These are phyloP conservation scores for Torulaspora globosa DNA, from an alignment of 1,139 yeast genomes.

Conservation along the genomic window DNA sequence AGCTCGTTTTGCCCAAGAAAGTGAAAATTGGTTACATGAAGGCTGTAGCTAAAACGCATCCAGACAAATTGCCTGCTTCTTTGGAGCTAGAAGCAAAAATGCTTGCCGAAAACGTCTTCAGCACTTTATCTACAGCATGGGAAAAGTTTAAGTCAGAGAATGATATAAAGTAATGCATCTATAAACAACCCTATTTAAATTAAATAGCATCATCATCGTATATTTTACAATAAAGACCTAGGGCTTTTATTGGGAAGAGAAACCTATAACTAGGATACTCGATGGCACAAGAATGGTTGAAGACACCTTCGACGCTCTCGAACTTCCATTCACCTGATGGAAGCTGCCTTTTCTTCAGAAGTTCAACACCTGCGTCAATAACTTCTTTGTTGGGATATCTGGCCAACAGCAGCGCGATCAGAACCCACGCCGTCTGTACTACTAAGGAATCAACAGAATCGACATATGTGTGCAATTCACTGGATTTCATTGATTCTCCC, in stretches of 20 bases:
- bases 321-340: constrained; percentile 79
- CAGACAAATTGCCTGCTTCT: constrained; percentile 68
- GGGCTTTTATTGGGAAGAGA: constrained; percentile 85
- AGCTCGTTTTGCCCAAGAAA: constrained; percentile 83
- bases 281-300: constrained; percentile 90
- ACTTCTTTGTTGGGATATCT: constrained; percentile 68
- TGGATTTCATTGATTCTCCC: constrained; percentile 84
- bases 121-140: constrained; percentile 85
- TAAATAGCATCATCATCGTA: constrained; percentile 19
- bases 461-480: constrained; percentile 75
- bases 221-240: constrained; percentile 62
- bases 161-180: constrained; percentile 37
- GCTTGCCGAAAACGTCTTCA: constrained; percentile 85
- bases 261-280: constrained; percentile 94
- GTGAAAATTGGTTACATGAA: constrained; percentile 86
- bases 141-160: constrained; percentile 69
- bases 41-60: constrained; percentile 90
- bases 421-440: constrained; percentile 93
- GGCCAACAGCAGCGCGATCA: constrained; percentile 76
- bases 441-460: constrained; percentile 59
- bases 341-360: constrained; percentile 65
- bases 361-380: constrained; percentile 57
- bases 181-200: neutral
- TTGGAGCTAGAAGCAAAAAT: constrained; percentile 64
- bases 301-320: constrained; percentile 91